phyloP scores from a whole-genome alignment of 1,284 basidiomycete species.

The Cystobasidiaceae sp. region DNA sequence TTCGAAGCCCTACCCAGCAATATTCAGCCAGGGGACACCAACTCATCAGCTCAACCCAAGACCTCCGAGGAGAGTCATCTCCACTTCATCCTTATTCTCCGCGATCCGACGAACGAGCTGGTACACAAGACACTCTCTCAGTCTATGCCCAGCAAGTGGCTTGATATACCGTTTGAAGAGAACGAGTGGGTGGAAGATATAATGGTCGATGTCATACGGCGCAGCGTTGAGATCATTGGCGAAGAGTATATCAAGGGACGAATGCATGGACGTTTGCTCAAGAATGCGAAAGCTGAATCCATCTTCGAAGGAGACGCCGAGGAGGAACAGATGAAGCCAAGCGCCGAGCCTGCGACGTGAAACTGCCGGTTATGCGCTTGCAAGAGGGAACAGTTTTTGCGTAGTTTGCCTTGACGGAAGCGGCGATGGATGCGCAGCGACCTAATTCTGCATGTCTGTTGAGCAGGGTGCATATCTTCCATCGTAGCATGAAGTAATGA shows the following conservation, averaged over 20 bases:
- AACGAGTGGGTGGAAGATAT: slow-evolving; percentile 94
- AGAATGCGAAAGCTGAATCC: slow-evolving; percentile 23
- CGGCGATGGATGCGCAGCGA: too few relatives aligned
- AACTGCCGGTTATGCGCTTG: background rate
- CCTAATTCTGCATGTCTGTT: too few relatives aligned
- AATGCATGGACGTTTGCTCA: slow-evolving; percentile 25
- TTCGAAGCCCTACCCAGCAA: slow-evolving; percentile 43
- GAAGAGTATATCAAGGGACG: slow-evolving; percentile 31
- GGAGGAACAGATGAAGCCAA: too few relatives aligned
- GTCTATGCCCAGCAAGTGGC: slow-evolving; percentile 70
- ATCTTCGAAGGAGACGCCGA: slow-evolving; percentile 1
- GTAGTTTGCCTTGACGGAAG: too few relatives aligned
- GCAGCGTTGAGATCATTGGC: slow-evolving; percentile 62
- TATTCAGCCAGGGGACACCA: slow-evolving; percentile 4
- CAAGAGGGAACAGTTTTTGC: slow-evolving; percentile 3
- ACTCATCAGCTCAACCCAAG: slow-evolving; percentile 18
- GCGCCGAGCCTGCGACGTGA: too few relatives aligned
- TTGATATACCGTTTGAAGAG: slow-evolving; percentile 73
- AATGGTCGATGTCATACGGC: slow-evolving; percentile 73
- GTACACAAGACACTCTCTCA: slow-evolving; percentile 72
- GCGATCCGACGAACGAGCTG: slow-evolving; percentile 73
- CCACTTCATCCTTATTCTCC: slow-evolving; percentile 76
- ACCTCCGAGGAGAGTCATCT: slow-evolving; percentile 55
- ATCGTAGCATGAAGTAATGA: too few relatives aligned
- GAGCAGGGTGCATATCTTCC: too few relatives aligned